Base-by-base conservation (phyloP, 768 basidiomycete species). In the Suillus sp. region DNA sequence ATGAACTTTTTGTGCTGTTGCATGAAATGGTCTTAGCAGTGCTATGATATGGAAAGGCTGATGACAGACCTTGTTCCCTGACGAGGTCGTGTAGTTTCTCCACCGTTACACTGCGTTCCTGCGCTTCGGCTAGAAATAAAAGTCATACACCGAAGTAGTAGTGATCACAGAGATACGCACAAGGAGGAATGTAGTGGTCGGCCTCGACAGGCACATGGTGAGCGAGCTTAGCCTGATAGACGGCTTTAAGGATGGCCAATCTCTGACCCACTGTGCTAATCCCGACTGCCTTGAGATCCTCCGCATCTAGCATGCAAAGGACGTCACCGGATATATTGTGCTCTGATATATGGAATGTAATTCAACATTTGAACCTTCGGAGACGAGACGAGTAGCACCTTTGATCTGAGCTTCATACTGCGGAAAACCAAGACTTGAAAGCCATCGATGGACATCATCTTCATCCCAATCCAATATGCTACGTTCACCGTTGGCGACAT, bases 321-420 rank as follows among this genome's bases (percentile, higher is more conserved):
- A 93, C 87, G 66, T 98, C 95, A 61, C 97, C 97, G 20, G 90
- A 90, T 67, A 99, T 93, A 66, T 86, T 90, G 75, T 99, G 92
- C 73, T 95, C 96, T 96, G 72, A 54, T 25, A 60, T 20, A 42
- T 47, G 40, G 51, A 40, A 66, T 47, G 47, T 61, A 64, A 64
- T 56, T 25, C 37, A 55, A 25, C 43, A 6, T 60, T 67, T 27
- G 48, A 10, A 43, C 6, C 40, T 30, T 47, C 43, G 25, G 18
- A 55, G 2, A 30, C 35, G 35, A 51, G 57, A 43, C 8, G 58
- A 65, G 62, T 76, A 79, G 62, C 65, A 93, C 94, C 92, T 82
- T 84, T 83, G 69, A 98, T 85, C 77, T 92, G 87, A 45, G 77
- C 77, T 74, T 94, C 90, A 74, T 97, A 97, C 72, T 95, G 92